A percentile compares a stretch with the other conserved stretches of the same genome.
These are phyloP conservation scores for Zasmidium cellare DNA, from an alignment of 2,329 filamentous ascomycete genomes.

Conservation along the genomic window DNA sequence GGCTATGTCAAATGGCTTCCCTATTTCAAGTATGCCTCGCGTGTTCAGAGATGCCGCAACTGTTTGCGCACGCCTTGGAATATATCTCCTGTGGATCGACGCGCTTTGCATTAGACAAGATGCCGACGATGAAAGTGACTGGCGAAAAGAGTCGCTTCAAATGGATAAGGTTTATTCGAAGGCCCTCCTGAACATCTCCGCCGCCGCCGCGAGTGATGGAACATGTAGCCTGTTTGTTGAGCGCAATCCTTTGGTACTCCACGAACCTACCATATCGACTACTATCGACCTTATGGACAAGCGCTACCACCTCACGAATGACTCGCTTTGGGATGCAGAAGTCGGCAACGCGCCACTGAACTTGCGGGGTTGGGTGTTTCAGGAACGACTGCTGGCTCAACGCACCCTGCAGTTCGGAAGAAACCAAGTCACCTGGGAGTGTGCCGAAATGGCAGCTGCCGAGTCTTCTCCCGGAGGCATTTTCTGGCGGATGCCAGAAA, in stretches of 20 bases:
- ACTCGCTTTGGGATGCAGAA: too few species aligned
- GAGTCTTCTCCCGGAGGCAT: too few species aligned
- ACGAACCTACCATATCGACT: not conserved
- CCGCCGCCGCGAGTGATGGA: not conserved
- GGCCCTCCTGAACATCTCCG: not conserved
- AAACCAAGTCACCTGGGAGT: slow-evolving; percentile 1
- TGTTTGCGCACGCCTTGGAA: not conserved
- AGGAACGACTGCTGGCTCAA: not conserved
- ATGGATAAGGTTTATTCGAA: slow-evolving; percentile 6
- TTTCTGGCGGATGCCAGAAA: too few species aligned
- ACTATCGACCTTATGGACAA: not conserved
- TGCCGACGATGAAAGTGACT: slow-evolving; percentile 2
- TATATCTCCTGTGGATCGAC: slow-evolving; percentile 13
- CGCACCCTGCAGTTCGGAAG: not conserved
- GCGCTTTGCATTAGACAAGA: slow-evolving; percentile 13
- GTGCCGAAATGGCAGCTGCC: not conserved
- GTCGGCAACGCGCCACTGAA: not conserved
- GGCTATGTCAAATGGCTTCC: not conserved
- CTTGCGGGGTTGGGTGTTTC: not conserved
- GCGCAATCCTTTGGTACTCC: not conserved
- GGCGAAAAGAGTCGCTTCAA: not conserved
- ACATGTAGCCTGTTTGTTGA: not conserved
- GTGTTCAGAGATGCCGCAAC: slow-evolving; percentile 9
- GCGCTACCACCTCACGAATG: not conserved
- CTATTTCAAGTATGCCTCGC: not conserved